Conservation (phyloP, 257 asterid species). For the Nicotiana obtusifolia region DNA sequence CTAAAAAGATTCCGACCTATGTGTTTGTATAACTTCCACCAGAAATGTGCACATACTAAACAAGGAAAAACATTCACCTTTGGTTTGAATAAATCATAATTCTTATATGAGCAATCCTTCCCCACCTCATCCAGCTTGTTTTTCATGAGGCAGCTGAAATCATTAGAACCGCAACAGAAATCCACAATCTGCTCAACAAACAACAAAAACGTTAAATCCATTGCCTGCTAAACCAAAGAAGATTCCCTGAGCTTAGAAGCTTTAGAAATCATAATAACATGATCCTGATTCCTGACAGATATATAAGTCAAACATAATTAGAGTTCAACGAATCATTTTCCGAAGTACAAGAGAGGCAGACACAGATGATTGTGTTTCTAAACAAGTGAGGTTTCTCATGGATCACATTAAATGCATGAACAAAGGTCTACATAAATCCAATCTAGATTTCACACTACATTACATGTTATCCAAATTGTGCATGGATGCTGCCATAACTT, state of each 20-base stretch:
- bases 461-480: too few species aligned
- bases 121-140: slow-evolving; percentile 60
- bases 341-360: background rate
- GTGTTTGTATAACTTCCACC: background rate
- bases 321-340: background rate
- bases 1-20: too few species aligned
- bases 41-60: background rate
- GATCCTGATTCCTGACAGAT: slow-evolving; percentile 1
- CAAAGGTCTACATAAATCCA: too few species aligned
- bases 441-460: too few species aligned
- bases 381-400: too few species aligned
- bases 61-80: slow-evolving; percentile 38
- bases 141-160: slow-evolving; percentile 82
- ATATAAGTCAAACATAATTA: background rate
- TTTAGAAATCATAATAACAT: background rate
- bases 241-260: background rate
- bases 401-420: too few species aligned
- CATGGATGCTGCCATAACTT: too few species aligned
- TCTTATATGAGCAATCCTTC: slow-evolving; percentile 59
- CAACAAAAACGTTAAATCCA: background rate
- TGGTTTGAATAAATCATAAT: slow-evolving; percentile 61
- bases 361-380: background rate
- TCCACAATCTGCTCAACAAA: slow-evolving; percentile 68
- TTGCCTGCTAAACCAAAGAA: background rate
- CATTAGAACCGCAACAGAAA: slow-evolving; percentile 90